Percentiles rank a stretch among this genome's conserved stretches.
Conservation (phyloP, 345 rosid species). For the Lumnitzera littorea region DNA sequence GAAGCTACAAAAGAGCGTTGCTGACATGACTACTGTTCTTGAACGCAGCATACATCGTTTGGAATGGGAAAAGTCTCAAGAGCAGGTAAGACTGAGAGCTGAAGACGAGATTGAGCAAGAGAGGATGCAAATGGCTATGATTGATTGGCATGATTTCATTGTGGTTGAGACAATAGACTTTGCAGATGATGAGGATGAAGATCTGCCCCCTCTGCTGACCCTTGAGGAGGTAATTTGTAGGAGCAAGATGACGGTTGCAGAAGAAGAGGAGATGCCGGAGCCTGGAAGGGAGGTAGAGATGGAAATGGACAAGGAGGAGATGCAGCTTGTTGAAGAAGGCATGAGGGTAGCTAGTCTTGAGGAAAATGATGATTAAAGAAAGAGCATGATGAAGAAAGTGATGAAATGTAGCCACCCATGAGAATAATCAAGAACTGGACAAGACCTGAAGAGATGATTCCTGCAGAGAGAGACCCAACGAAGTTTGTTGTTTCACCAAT, state of each 20-base stretch:
- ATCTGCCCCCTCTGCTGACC: constrained; percentile 77
- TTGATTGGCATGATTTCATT: constrained; percentile 92
- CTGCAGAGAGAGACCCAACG: constrained; percentile 74
- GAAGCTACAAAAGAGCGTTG: constrained; percentile 46
- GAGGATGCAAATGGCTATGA: constrained; percentile 83
- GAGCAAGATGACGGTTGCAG: constrained; percentile 59
- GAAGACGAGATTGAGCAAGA: constrained; percentile 88
- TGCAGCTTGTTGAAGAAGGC: constrained; percentile 85
- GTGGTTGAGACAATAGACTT: constrained; percentile 78
- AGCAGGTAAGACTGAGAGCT: constrained; percentile 76
- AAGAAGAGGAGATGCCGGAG: constrained; percentile 64
- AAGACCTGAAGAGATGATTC: constrained; percentile 86
- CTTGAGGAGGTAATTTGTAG: constrained; percentile 78
- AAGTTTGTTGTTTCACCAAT: constrained; percentile 78
- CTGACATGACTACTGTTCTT: constrained; percentile 69
- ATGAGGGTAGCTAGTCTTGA: constrained; percentile 63
- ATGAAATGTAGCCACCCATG: constrained; percentile 75
- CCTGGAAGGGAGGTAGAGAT: constrained; percentile 87
- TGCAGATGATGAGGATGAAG: constrained; percentile 90
- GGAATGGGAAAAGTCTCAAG: constrained; percentile 84
- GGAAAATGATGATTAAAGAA: constrained; percentile 39
- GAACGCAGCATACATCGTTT: constrained; percentile 75
- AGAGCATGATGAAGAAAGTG: constrained; percentile 23
- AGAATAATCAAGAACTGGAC: constrained; percentile 89
- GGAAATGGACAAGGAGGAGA: constrained; percentile 96